phyloP scores from a whole-genome alignment of 1,284 basidiomycete species.

The Rhodotorula sp. region DNA sequence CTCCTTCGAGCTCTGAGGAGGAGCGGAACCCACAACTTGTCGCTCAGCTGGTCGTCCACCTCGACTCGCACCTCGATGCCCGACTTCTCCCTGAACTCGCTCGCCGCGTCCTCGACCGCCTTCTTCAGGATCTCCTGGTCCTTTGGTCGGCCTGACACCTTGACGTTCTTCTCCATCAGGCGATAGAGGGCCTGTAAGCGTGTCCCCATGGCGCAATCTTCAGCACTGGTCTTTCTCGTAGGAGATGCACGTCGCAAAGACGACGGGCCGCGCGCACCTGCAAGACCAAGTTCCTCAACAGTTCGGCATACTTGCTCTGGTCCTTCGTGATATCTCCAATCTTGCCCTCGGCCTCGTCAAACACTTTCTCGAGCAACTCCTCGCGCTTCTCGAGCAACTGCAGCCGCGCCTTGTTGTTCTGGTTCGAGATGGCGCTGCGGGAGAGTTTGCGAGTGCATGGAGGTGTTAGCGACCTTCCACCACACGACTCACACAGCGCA shows the following conservation, averaged over 20 bases:
- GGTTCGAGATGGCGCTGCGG: constrained; percentile 83
- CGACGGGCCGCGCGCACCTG: constrained; percentile 58
- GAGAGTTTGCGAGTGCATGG: too few relatives aligned
- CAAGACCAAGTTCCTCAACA: constrained; percentile 75
- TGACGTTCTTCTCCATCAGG: constrained; percentile 68
- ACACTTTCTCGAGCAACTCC: constrained; percentile 86
- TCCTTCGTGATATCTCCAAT: constrained; percentile 67
- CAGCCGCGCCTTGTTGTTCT: constrained; percentile 93
- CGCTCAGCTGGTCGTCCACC: constrained; percentile 66
- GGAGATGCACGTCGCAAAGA: too few relatives aligned
- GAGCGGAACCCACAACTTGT: constrained; percentile 64
- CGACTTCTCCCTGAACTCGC: constrained; percentile 69
- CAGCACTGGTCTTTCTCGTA: too few relatives aligned
- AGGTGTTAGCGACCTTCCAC: too few relatives aligned
- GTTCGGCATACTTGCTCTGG: constrained; percentile 68
- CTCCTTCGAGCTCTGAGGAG: neutral
- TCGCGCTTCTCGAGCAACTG: constrained; percentile 87
- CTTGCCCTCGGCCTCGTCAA: constrained; percentile 68
- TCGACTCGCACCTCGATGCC: constrained; percentile 65
- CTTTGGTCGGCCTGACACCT: constrained; percentile 62
- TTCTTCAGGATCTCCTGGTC: constrained; percentile 61
- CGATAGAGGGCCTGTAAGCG: constrained; percentile 56
- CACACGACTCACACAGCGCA: too few relatives aligned
- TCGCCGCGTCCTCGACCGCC: constrained; percentile 64
- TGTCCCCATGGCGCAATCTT: too few relatives aligned